A percentile compares a stretch with the other conserved stretches of the same genome.
Conservation (phyloP, 805 yeast species). For the Hanseniaspora lindneri region DNA sequence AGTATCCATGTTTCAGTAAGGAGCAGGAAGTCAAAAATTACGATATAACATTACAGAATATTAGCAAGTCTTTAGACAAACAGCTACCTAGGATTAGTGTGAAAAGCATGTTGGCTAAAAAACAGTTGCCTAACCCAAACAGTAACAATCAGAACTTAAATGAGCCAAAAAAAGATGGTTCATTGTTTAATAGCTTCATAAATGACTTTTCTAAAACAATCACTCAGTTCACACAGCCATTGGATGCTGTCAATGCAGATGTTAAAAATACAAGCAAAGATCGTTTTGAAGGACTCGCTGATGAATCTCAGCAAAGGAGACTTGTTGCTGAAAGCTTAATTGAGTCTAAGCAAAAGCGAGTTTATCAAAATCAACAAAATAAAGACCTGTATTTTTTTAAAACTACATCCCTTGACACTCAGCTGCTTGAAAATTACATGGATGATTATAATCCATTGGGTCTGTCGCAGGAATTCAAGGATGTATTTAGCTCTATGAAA, state of each 20-base stretch:
- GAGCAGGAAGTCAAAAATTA: not conserved
- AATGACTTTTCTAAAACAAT: not conserved
- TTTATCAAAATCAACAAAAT: not conserved
- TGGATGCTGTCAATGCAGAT: not conserved
- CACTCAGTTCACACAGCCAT: not conserved
- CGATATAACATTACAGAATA: not conserved
- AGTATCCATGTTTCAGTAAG: no score
- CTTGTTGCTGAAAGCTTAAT: not conserved
- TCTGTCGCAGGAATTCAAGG: not conserved
- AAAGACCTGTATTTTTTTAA: not conserved
- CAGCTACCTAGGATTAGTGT: not conserved
- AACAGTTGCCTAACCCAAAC: conserved; percentile 1
- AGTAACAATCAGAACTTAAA: not conserved
- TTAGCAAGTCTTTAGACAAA: not conserved
- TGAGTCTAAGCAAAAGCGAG: not conserved
- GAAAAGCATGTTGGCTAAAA: not conserved
- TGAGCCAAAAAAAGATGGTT: not conserved
- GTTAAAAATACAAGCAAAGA: not conserved
- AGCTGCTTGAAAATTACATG: not conserved
- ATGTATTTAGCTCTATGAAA: not conserved
- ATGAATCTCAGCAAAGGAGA: not conserved
- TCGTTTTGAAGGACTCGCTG: not conserved
- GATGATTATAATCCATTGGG: not conserved
- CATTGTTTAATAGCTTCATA: not conserved
- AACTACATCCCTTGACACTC: not conserved